Conservation (phyloP, 352 stramenopile species). For the Pythium insidiosum region DNA sequence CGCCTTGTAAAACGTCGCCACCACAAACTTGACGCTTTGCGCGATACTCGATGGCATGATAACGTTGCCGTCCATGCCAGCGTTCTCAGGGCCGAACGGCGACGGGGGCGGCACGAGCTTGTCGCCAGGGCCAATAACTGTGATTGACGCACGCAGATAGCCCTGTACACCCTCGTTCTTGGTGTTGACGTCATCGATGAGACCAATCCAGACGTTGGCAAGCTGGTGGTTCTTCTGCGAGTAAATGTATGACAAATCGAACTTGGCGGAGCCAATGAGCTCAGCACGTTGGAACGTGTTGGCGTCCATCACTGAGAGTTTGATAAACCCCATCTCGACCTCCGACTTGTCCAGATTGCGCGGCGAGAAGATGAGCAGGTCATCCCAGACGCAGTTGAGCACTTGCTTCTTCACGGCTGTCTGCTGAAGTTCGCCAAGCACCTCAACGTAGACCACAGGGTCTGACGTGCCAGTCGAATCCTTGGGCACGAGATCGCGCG, state of each 20-base stretch:
- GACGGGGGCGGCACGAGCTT: slow-evolving; percentile 67
- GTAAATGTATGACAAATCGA: slow-evolving; percentile 86
- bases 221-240: slow-evolving; percentile 84
- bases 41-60: slow-evolving; percentile 74
- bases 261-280: slow-evolving; percentile 82
- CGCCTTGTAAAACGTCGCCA: slow-evolving; percentile 51
- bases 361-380: slow-evolving; percentile 71
- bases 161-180: slow-evolving; percentile 86
- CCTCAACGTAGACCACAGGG: slow-evolving; percentile 87
- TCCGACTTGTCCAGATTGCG: slow-evolving; percentile 71
- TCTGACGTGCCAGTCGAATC: slow-evolving; percentile 86
- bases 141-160: slow-evolving; percentile 84
- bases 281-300: slow-evolving; percentile 84
- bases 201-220: slow-evolving; percentile 85
- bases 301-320: slow-evolving; percentile 79
- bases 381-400: slow-evolving; percentile 84
- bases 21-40: slow-evolving; percentile 70
- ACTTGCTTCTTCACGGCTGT: slow-evolving; percentile 79
- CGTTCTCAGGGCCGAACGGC: slow-evolving; percentile 34
- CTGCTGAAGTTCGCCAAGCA: slow-evolving; percentile 81
- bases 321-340: slow-evolving; percentile 80
- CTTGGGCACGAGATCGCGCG: slow-evolving; percentile 80
- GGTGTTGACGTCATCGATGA: slow-evolving; percentile 79
- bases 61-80: slow-evolving; percentile 47
- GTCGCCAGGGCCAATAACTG: slow-evolving; percentile 83